phyloP scores from a whole-genome alignment of 805 yeast genomes.

The Tetrapisispora namnaoensis region DNA sequence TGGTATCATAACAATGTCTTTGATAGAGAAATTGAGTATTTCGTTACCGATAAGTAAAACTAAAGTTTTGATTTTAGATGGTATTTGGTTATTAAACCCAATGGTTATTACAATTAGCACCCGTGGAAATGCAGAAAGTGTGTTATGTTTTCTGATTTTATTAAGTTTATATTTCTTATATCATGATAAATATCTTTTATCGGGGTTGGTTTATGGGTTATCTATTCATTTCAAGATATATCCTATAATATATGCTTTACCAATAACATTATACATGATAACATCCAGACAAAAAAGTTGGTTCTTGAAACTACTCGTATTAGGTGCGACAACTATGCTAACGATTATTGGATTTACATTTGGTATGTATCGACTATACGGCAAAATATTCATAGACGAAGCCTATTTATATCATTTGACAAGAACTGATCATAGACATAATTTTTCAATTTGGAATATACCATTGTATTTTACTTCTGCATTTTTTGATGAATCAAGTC shows the following conservation, averaged over 20 bases:
- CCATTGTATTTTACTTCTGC: slow-evolving; percentile 55
- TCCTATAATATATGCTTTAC: slow-evolving; percentile 73
- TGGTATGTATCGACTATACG: slow-evolving; percentile 61
- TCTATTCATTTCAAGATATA: slow-evolving; percentile 86
- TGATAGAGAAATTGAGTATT: slow-evolving; percentile 22
- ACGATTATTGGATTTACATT: slow-evolving; percentile 42
- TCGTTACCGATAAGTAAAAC: background rate
- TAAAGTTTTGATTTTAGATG: slow-evolving; percentile 31
- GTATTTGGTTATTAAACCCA: slow-evolving; percentile 86
- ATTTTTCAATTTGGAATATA: slow-evolving; percentile 80
- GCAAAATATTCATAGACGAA: slow-evolving; percentile 63
- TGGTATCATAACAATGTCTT: slow-evolving; percentile 48
- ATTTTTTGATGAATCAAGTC: slow-evolving; percentile 2
- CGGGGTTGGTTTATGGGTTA: slow-evolving; percentile 54
- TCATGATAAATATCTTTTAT: slow-evolving; percentile 19
- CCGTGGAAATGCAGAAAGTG: slow-evolving; percentile 87
- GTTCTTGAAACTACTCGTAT: slow-evolving; percentile 30
- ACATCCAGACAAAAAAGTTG: slow-evolving; percentile 32
- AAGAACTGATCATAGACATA: slow-evolving; percentile 88
- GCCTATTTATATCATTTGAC: slow-evolving; percentile 76
- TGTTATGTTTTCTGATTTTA: slow-evolving; percentile 70
- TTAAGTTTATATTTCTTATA: slow-evolving; percentile 41
- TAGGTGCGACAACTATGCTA: slow-evolving; percentile 32
- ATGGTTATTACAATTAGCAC: slow-evolving; percentile 91
- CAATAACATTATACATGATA: slow-evolving; percentile 42